phyloP scores from a whole-genome alignment of 139 green algal genomes.

The Chlamydomonas urium region DNA sequence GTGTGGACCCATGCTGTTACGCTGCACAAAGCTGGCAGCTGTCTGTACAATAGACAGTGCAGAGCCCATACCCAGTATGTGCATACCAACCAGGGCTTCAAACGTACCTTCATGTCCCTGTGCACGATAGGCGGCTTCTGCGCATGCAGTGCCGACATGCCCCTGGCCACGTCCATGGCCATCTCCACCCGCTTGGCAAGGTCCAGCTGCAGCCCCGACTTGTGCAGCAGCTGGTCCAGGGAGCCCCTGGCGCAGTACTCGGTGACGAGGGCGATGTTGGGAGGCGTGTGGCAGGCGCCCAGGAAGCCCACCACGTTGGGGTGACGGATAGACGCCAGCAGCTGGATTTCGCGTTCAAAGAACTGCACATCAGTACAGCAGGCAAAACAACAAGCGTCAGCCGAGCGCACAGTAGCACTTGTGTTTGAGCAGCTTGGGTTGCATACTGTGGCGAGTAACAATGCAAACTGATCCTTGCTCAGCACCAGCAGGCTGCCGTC shows the following conservation, averaged over 20 bases:
- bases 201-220: constrained; percentile 27
- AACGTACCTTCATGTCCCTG: too few relatives aligned
- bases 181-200: constrained; percentile 42
- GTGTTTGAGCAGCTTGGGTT: not conserved
- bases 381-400: constrained; percentile 8
- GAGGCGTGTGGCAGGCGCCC: constrained; percentile 45
- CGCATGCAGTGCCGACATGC: constrained; percentile 55
- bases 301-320: constrained; percentile 49
- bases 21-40: too few relatives aligned
- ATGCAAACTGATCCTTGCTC: too few relatives aligned
- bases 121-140: constrained; percentile 52
- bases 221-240: constrained; percentile 36
- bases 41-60: too few relatives aligned
- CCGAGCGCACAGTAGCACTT: not conserved
- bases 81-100: too few relatives aligned
- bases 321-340: constrained; percentile 52
- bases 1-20: too few relatives aligned
- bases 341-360: constrained; percentile 58
- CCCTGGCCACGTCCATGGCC: constrained; percentile 50
- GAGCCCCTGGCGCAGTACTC: constrained; percentile 56
- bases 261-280: constrained; percentile 50
- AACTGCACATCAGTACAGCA: too few relatives aligned
- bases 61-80: too few relatives aligned
- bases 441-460: not conserved
- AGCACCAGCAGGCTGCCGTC: too few relatives aligned